Conservation (phyloP, 2,329 filamentous ascomycete species). For the Penicillium sp. region DNA sequence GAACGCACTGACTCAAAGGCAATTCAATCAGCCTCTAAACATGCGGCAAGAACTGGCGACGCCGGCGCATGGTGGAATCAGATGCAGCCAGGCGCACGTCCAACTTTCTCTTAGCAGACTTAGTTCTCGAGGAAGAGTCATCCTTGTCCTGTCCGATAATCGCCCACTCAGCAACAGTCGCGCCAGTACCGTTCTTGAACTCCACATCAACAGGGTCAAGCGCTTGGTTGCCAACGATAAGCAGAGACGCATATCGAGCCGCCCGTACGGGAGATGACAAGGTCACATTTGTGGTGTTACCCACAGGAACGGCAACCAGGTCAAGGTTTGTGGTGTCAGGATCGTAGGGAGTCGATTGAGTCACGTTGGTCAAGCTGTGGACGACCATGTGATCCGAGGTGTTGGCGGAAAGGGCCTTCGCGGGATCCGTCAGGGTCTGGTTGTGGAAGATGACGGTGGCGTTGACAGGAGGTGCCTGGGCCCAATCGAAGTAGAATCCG, state of each 20-base stretch:
- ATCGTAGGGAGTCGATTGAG: slow-evolving; percentile 40
- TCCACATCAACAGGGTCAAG: slow-evolving; percentile 27
- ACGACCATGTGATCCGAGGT: slow-evolving; percentile 23
- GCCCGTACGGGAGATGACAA: slow-evolving; percentile 33
- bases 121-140: not conserved
- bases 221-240: slow-evolving; percentile 45
- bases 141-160: slow-evolving; percentile 33
- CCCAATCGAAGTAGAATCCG: slow-evolving; percentile 60
- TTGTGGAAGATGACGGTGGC: slow-evolving; percentile 57
- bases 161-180: slow-evolving; percentile 48
- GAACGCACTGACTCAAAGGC: not conserved
- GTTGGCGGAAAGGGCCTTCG: slow-evolving; percentile 11
- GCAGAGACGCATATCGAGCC: slow-evolving; percentile 43
- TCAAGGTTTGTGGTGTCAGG: slow-evolving; percentile 30
- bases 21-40: slow-evolving; percentile 1
- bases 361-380: slow-evolving; percentile 29
- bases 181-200: slow-evolving; percentile 41
- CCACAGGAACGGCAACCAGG: slow-evolving; percentile 35
- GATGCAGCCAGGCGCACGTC: slow-evolving; percentile 12
- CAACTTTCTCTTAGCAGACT: slow-evolving; percentile 13
- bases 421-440: slow-evolving; percentile 29
- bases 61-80: slow-evolving; percentile 12
- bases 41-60: not conserved
- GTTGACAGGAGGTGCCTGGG: slow-evolving; percentile 51
- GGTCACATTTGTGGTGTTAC: slow-evolving; percentile 44